Percentiles rank a stretch among this genome's conserved stretches.
Conservation (phyloP, 257 asterid species). For the Perilla frutescens region DNA sequence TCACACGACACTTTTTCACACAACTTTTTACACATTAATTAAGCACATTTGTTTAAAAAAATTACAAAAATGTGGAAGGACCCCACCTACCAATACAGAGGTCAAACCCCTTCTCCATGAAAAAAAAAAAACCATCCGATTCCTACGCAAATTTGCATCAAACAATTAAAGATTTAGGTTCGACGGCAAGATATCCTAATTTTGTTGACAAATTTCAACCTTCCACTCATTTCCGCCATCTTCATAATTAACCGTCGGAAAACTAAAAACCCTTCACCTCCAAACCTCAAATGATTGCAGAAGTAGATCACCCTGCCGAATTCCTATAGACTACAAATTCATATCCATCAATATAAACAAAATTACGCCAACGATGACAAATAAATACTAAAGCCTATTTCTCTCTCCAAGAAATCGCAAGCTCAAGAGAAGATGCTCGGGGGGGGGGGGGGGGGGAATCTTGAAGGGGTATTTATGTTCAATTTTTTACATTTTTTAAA, state of each 20-base stretch:
- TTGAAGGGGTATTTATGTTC: too few species aligned
- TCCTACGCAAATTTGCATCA: slow-evolving; percentile 17
- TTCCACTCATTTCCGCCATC: slow-evolving; percentile 24
- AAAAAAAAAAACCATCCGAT: background rate
- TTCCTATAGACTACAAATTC: slow-evolving; percentile 41
- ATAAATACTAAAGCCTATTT: background rate
- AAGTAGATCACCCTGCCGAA: slow-evolving; percentile 45
- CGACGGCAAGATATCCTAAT: background rate
- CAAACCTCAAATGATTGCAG: slow-evolving; percentile 36
- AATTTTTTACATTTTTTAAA: too few species aligned
- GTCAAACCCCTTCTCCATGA: slow-evolving; percentile 37
- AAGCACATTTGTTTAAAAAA: too few species aligned
- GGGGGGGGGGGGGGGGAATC: too few species aligned
- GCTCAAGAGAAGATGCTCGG: too few species aligned
- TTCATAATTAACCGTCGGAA: slow-evolving; percentile 34
- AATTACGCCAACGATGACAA: slow-evolving; percentile 11
- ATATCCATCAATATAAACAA: slow-evolving; percentile 31
- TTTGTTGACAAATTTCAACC: slow-evolving; percentile 18
- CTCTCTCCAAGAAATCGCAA: too few species aligned
- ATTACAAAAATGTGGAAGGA: too few species aligned
- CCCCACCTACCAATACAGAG: slow-evolving; percentile 36
- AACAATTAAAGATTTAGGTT: slow-evolving; percentile 1
- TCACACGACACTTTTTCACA: too few species aligned
- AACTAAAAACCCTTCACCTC: slow-evolving; percentile 45
- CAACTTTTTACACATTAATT: too few species aligned